These are phyloP conservation scores for Pinus albicaulis DNA, from an alignment of 75 land plant species.

Conservation along the genomic window DNA sequence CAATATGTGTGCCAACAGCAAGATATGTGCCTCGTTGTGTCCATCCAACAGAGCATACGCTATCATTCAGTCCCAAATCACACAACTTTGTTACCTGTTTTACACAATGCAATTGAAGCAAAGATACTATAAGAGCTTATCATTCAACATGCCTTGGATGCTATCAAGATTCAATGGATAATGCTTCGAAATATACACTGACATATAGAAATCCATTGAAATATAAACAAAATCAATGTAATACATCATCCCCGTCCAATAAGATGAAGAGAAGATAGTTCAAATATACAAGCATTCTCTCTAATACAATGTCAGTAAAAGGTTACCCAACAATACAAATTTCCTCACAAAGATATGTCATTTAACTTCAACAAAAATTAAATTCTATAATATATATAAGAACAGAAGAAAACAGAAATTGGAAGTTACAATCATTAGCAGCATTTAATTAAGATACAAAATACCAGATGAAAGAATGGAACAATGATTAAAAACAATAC, in stretches of 20 bases:
- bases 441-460: no score
- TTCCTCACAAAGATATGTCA: background rate
- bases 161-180: background rate
- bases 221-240: background rate
- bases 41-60: constrained; percentile 95
- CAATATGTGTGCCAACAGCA: constrained; percentile 88
- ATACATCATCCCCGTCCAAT: no score
- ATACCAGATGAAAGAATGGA: no score
- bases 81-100: constrained; percentile 91
- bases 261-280: background rate
- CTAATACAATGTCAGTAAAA: background rate
- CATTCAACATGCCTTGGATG: background rate
- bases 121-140: background rate
- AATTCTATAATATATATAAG: no score
- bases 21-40: constrained; percentile 95
- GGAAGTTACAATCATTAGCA: no score
- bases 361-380: background rate
- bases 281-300: background rate
- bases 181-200: no score
- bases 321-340: background rate
- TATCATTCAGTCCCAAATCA: constrained; percentile 84
- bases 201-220: background rate
- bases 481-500: constrained; percentile 15
- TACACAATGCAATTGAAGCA: constrained; percentile 5
- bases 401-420: no score